These are phyloP conservation scores for Suhomyces choctaworum DNA, from an alignment of 1,139 yeast genomes.

Conservation along the genomic window DNA sequence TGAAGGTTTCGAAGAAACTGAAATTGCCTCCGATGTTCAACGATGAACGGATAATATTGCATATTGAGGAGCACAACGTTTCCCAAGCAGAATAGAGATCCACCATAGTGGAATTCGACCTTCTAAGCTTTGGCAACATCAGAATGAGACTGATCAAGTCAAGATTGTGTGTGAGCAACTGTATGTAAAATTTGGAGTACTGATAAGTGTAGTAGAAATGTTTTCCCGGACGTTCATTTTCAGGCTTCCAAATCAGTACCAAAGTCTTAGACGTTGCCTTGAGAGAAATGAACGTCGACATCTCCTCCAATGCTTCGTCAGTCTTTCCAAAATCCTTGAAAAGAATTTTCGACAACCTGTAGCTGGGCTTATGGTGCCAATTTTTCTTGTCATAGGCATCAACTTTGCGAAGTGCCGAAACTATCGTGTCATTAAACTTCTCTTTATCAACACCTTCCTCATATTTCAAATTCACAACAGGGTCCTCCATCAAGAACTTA, in stretches of 20 bases:
- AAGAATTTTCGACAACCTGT: conserved; percentile 65
- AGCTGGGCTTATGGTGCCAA: conserved; percentile 90
- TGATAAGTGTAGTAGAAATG: conserved; percentile 79
- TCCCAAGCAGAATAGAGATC: conserved; percentile 69
- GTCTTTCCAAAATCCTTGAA: conserved; percentile 55
- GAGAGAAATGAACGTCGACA: conserved; percentile 62
- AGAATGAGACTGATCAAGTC: conserved; percentile 62
- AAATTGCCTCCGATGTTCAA: conserved; percentile 47
- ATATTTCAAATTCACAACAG: conserved; percentile 19
- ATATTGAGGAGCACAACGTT: conserved; percentile 46
- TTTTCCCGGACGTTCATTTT: conserved; percentile 86
- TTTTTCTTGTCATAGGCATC: conserved; percentile 69
- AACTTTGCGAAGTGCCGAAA: conserved; percentile 37
- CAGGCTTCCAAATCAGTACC: conserved; percentile 92
- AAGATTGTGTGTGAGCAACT: conserved; percentile 50
- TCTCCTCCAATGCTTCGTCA: conserved; percentile 59
- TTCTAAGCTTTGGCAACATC: conserved; percentile 68
- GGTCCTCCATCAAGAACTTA: conserved; percentile 37
- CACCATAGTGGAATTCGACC: conserved; percentile 75
- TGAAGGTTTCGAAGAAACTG: conserved; percentile 57
- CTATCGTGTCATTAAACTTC: conserved; percentile 24
- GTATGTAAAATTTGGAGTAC: conserved; percentile 65
- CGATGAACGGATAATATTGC: conserved; percentile 50
- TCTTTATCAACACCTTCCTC: background rate
- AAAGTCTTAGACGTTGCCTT: conserved; percentile 71